Percentiles rank a stretch among this genome's conserved stretches.
Evolutionary conservation across 2,329 filamentous ascomycete genomes (phyloP).

Genomic region (Coniochaeta sp.): DNA sequence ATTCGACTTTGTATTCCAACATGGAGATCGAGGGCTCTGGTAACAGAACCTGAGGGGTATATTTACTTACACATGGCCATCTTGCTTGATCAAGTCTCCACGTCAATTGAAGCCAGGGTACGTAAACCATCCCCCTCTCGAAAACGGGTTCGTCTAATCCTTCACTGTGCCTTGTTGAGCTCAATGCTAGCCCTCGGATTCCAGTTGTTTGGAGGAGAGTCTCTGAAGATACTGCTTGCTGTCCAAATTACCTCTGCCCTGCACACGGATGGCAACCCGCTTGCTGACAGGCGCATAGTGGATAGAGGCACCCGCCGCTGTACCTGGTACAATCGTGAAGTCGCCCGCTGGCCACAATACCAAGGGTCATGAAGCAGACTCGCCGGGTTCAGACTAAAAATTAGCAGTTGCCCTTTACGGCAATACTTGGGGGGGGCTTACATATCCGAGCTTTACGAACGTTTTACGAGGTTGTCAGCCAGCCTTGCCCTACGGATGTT

Average conservation of each 20-base stretch:
- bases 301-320: neutral
- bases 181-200: neutral
- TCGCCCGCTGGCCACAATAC: neutral
- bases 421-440: neutral
- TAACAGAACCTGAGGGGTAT: no score
- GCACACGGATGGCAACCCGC: neutral
- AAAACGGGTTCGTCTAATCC: neutral
- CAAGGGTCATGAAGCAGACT: neutral
- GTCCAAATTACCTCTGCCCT: no score
- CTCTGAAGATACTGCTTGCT: no score
- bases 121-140: neutral
- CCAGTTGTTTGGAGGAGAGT: neutral
- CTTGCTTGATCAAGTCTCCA: neutral
- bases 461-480: neutral
- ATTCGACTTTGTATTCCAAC: no score
- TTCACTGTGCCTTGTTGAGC: neutral
- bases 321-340: neutral
- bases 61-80: no score
- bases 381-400: neutral
- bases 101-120: neutral
- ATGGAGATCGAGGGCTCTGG: no score
- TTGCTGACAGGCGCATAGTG: neutral
- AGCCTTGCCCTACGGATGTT: neutral
- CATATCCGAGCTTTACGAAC: neutral
- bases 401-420: neutral